phyloP scores from a whole-genome alignment of 176 grass and related monocot genomes.

The Neostapfia colusana region DNA sequence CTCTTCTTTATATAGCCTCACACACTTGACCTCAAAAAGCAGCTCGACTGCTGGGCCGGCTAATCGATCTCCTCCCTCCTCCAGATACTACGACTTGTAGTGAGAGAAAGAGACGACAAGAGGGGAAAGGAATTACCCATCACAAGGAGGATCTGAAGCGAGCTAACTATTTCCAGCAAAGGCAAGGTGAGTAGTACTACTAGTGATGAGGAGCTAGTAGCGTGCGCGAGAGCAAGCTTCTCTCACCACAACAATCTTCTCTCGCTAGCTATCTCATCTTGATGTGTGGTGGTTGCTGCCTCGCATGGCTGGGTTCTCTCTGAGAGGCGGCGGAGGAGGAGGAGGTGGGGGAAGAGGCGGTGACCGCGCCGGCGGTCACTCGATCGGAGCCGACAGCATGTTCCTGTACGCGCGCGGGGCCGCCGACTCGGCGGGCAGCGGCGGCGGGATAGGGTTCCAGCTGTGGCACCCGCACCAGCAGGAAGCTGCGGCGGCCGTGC shows the following conservation, averaged over 20 bases:
- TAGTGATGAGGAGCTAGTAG: constrained; percentile 6
- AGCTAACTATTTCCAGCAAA: constrained; percentile 46
- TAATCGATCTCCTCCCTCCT: too few species aligned
- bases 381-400: constrained; percentile 62
- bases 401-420: constrained; percentile 76
- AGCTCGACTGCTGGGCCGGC: background rate
- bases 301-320: constrained; percentile 89
- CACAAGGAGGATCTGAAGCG: background rate
- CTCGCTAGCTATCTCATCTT: constrained; percentile 10
- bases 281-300: constrained; percentile 61
- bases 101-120: background rate
- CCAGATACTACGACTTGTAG: too few species aligned
- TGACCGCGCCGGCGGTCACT: constrained; percentile 42
- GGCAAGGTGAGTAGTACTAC: constrained; percentile 37
- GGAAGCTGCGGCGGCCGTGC: constrained; percentile 1
- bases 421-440: constrained; percentile 52
- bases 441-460: constrained; percentile 71
- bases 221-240: background rate
- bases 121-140: constrained; percentile 20
- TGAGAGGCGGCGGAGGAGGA: constrained; percentile 56
- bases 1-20: constrained; percentile 56
- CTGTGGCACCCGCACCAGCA: constrained; percentile 81
- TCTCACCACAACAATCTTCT: constrained; percentile 9
- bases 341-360: constrained; percentile 20
- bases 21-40: constrained; percentile 42